Evolutionary conservation across 768 basidiomycete genomes (phyloP), one percentile per base, ranked within the genome.

Genomic region (Rhizopogon salebrosus): DNA sequence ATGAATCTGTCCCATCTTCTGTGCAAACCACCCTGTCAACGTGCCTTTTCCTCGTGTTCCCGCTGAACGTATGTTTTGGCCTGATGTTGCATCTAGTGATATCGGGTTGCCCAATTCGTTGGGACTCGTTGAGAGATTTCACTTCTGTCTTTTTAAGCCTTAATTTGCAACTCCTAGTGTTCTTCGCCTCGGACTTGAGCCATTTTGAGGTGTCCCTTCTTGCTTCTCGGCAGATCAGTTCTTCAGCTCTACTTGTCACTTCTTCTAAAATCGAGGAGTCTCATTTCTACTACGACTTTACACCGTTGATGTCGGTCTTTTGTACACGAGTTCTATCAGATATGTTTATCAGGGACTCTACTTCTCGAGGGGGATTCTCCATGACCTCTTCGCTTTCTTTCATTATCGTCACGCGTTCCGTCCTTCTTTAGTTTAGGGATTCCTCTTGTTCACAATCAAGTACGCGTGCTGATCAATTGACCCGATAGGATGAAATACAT

Each of bases 401-500:
- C 20, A 46, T 46, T 46, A 46, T 46, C 45, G 35, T 34, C 9
- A 46, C 22, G 31, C 34, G 16, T 46, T 46, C 31, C 31, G 35
- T 34, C 22, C 45, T 20, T 34, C 34, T 31, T 20, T 23, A 20
- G 46, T 49, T 35, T 41, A 37, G 51, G 41, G 56, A 31, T 49
- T 54, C 41, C 39, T 53, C 24, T 34, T 14, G 31, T 54, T 56
- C 48, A 43, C 57, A 18, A 29, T 24, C 31, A 48, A 54, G 34
- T 52, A 23, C 20, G 31, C 45, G 27, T 45, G 56, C 64, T 67
- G 41, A 67, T 45, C 36, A 48, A n/a, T 59, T 46, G 37, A 48
- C 48, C 42, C 52, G 40, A 52, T 55, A 70, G 70, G 68, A 64
- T 36, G 70, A 71, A 58, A 29, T 71, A 66, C 68, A 56, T 56